Percentiles rank a stretch among this genome's conserved stretches.
These are phyloP conservation scores for Blastobotrys americana DNA, from an alignment of 805 yeast genomes.

Conservation along the genomic window DNA sequence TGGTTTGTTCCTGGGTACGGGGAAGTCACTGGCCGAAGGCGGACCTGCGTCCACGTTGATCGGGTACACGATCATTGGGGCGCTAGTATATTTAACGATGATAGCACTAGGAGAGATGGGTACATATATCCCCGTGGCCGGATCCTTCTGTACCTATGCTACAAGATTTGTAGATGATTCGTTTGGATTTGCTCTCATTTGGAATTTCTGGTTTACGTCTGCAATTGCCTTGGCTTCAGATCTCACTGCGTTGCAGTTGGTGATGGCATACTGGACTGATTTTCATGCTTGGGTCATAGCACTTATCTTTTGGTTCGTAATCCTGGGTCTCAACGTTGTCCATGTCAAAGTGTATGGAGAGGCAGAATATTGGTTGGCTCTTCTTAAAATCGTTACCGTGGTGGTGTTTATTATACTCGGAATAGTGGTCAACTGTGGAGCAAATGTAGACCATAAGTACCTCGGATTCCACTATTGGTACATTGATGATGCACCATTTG, in stretches of 20 bases:
- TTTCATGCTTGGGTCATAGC: conserved; percentile 46
- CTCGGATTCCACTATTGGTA: conserved; percentile 54
- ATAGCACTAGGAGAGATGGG: conserved; percentile 51
- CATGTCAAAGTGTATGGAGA: conserved; percentile 49
- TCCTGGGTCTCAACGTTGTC: conserved; percentile 40
- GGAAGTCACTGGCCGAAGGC: conserved; percentile 42
- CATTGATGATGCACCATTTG: conserved; percentile 40
- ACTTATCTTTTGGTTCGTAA: conserved; percentile 46
- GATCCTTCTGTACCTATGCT: conserved; percentile 46
- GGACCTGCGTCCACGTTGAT: conserved; percentile 49
- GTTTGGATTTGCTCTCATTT: conserved; percentile 45
- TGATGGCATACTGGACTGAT: conserved; percentile 42
- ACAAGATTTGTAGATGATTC: conserved; percentile 44
- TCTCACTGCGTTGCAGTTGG: conserved; percentile 41
- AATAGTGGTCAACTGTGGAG: conserved; percentile 52
- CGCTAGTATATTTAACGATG: conserved; percentile 47
- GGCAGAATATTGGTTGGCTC: conserved; percentile 62
- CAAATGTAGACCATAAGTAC: conserved; percentile 41
- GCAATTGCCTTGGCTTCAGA: conserved; percentile 44
- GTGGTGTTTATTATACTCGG: conserved; percentile 55
- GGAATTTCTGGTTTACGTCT: conserved; percentile 47
- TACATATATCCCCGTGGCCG: conserved; percentile 46
- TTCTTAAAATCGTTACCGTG: conserved; percentile 57
- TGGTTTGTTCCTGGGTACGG: conserved; percentile 47
- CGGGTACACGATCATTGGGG: conserved; percentile 43